These are phyloP conservation scores for Forsythia viridissima DNA, from an alignment of 257 asterid genomes.

Conservation along the genomic window DNA sequence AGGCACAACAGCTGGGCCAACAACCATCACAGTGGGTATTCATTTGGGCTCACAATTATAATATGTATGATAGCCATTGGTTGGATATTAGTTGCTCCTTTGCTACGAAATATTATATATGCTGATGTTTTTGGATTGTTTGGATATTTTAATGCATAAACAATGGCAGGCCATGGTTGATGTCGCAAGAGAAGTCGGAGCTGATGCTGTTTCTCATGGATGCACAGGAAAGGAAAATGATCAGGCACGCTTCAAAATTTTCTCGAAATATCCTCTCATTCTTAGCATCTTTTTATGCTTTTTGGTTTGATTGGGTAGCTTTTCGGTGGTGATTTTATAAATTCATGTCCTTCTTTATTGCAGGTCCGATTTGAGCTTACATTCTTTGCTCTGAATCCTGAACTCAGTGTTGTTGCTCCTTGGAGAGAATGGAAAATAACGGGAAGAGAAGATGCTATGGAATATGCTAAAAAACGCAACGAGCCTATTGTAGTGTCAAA, in stretches of 20 bases:
- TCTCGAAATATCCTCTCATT: slow-evolving; percentile 1
- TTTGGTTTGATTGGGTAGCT: background rate
- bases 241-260: slow-evolving; percentile 53
- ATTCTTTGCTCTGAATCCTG: slow-evolving; percentile 96
- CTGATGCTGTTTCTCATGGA: slow-evolving; percentile 98
- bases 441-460: slow-evolving; percentile 97
- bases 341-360: slow-evolving; percentile 21
- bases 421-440: slow-evolving; percentile 99
- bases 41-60: too few species aligned
- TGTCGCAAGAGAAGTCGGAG: slow-evolving; percentile 96
- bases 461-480: slow-evolving; percentile 85
- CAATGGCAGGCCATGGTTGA: slow-evolving; percentile 95
- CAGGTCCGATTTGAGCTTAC: slow-evolving; percentile 99
- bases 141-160: slow-evolving; percentile 18
- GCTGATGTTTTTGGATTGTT: slow-evolving; percentile 5
- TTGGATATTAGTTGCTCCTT: background rate
- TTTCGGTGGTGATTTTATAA: background rate
- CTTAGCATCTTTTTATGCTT: background rate
- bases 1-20: too few species aligned
- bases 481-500: slow-evolving; percentile 95
- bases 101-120: background rate
- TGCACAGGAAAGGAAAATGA: slow-evolving; percentile 99
- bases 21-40: too few species aligned
- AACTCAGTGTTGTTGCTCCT: slow-evolving; percentile 92
- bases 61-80: background rate